Evolutionary conservation across 2,329 filamentous ascomycete genomes (phyloP).

Genomic region (Penicillium janthinellum): DNA sequence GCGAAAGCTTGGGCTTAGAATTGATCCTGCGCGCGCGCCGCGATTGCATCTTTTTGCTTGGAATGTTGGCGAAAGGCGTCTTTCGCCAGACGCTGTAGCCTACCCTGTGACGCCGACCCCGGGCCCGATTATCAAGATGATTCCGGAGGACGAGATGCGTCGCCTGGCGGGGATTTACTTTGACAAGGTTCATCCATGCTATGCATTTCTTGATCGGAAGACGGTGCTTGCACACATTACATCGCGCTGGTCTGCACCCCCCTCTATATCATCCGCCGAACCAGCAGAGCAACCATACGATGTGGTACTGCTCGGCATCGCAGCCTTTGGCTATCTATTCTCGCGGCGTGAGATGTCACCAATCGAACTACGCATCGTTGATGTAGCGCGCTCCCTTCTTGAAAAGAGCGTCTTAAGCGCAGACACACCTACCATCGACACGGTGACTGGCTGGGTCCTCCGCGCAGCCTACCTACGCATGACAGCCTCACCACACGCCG

Average conservation of each 20-base stretch:
- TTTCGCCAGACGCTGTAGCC: slow-evolving; percentile 17
- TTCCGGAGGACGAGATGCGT: slow-evolving; percentile 53
- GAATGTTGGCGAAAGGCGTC: slow-evolving; percentile 48
- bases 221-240: slow-evolving; percentile 29
- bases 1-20: slow-evolving; percentile 53
- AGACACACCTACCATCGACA: slow-evolving; percentile 33
- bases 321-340: slow-evolving; percentile 57
- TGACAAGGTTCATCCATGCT: slow-evolving; percentile 55
- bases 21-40: slow-evolving; percentile 57
- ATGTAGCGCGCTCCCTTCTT: slow-evolving; percentile 50
- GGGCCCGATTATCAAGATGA: slow-evolving; percentile 46
- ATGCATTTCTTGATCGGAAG: slow-evolving; percentile 51
- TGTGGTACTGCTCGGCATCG: slow-evolving; percentile 57
- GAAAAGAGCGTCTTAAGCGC: slow-evolving; percentile 42
- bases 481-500: slow-evolving; percentile 55
- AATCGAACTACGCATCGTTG: slow-evolving; percentile 51
- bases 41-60: slow-evolving; percentile 59
- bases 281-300: slow-evolving; percentile 44
- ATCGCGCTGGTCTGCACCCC: slow-evolving; percentile 32
- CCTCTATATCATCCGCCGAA: slow-evolving; percentile 7
- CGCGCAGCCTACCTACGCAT: slow-evolving; percentile 57
- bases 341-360: slow-evolving; percentile 47
- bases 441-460: slow-evolving; percentile 52
- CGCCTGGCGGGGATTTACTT: slow-evolving; percentile 53
- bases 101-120: slow-evolving; percentile 6